Conservation (phyloP, 1,284 basidiomycete genomes). For the Fereydounia khargensis region DNA sequence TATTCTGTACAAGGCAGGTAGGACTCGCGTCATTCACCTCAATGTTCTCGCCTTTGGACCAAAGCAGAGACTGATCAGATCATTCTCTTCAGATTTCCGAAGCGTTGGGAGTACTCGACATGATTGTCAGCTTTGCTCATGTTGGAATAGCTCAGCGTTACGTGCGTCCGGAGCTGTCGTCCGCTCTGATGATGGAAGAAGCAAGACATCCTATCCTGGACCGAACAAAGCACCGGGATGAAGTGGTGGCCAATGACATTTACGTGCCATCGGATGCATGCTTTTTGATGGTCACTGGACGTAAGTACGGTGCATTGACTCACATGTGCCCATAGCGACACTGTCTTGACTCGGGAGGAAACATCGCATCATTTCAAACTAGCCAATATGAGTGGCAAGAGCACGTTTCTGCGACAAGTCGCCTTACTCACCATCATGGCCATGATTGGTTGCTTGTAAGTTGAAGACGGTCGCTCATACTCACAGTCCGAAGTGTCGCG, state of each 20-base stretch:
- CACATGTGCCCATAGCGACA: too few relatives aligned
- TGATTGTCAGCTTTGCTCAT: conserved; percentile 32
- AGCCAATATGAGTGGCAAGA: conserved; percentile 73
- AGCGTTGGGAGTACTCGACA: conserved; percentile 39
- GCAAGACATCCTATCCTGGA: conserved; percentile 67
- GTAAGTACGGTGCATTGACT: too few relatives aligned
- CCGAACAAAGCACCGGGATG: conserved; percentile 62
- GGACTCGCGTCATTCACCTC: too few relatives aligned
- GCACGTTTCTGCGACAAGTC: conserved; percentile 83
- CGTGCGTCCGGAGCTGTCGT: conserved; percentile 33
- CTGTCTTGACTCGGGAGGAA: too few relatives aligned
- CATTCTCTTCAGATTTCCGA: conserved; percentile 44
- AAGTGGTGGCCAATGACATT: conserved; percentile 14
- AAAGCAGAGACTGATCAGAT: neutral
- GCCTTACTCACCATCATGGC: conserved; percentile 81
- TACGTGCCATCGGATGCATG: conserved; percentile 59
- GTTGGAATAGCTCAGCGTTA: conserved; percentile 20
- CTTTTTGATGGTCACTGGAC: conserved; percentile 58
- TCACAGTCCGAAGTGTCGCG: too few relatives aligned
- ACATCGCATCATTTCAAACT: too few relatives aligned
- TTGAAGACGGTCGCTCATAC: too few relatives aligned
- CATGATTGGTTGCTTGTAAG: conserved; percentile 71
- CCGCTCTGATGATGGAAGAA: conserved; percentile 47
- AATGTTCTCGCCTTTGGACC: too few relatives aligned
- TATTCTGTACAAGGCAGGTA: conserved; percentile 40